phyloP scores from a whole-genome alignment of 2,329 filamentous ascomycete species.

The Beauveria medogensis region DNA sequence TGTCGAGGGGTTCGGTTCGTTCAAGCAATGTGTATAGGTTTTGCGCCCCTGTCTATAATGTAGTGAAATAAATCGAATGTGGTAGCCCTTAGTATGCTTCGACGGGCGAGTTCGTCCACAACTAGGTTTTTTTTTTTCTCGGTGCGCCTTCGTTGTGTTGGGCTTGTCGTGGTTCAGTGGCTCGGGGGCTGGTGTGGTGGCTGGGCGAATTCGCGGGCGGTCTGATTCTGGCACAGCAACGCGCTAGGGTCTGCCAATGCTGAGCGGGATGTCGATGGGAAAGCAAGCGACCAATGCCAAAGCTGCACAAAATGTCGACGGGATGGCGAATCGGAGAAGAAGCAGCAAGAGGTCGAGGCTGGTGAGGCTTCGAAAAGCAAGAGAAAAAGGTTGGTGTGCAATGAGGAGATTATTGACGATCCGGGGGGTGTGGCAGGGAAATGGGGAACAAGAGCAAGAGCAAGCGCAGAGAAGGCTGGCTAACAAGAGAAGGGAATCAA shows the following conservation, averaged over 20 bases:
- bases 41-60: not conserved
- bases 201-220: not conserved
- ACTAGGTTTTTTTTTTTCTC: not conserved
- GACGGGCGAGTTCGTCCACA: not conserved
- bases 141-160: not conserved
- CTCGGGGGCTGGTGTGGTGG: not conserved
- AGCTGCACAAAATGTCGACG: not conserved
- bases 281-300: not conserved
- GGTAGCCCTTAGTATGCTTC: not conserved
- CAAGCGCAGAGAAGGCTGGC: not conserved
- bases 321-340: not conserved
- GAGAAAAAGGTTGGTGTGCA: not conserved
- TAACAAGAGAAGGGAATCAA: not conserved
- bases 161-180: not conserved
- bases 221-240: conserved; percentile 2
- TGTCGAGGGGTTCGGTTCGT: not conserved
- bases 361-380: not conserved
- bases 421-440: conserved; percentile 6
- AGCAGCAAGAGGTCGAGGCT: not conserved
- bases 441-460: not conserved
- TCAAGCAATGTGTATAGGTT: not conserved
- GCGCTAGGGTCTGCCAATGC: not conserved
- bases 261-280: not conserved
- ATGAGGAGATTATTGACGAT: conserved; percentile 7
- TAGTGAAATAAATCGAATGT: not conserved